Percentiles rank a stretch among this genome's conserved stretches.
Evolutionary conservation across 2,329 filamentous ascomycete species (phyloP).

Genomic region (Boeremia lycopersici): DNA sequence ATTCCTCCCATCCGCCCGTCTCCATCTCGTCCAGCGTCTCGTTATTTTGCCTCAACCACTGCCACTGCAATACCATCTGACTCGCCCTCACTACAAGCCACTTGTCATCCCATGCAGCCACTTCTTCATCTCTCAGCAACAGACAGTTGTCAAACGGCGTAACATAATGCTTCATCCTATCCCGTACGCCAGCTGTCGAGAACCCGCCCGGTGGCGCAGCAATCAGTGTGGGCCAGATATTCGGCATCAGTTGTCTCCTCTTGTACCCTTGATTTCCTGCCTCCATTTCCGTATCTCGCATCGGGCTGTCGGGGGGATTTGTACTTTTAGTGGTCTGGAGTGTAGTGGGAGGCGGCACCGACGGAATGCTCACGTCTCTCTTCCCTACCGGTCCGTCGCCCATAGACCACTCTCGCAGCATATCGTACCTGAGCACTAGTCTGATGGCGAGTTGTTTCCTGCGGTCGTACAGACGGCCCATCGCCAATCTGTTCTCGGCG

Average conservation of each 20-base stretch:
- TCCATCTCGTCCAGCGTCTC: conserved; percentile 34
- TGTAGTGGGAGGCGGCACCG: background rate
- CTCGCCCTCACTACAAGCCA: conserved; percentile 15
- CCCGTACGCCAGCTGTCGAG: conserved; percentile 22
- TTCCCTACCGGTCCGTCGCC: conserved; percentile 4
- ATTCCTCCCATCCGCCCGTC: conserved; percentile 27
- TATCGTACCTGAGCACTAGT: conserved; percentile 36
- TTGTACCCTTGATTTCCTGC: background rate
- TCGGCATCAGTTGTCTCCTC: conserved; percentile 21
- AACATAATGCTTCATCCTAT: conserved; percentile 40
- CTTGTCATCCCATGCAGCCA: conserved; percentile 20
- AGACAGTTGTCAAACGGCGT: conserved; percentile 33
- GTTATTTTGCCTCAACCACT: conserved; percentile 37
- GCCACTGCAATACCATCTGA: conserved; percentile 32
- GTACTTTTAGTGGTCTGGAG: background rate
- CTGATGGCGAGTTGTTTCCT: conserved; percentile 27
- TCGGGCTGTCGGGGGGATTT: background rate
- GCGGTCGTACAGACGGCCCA: conserved; percentile 26
- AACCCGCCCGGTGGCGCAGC: conserved; percentile 23
- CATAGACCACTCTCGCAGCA: conserved; percentile 31
- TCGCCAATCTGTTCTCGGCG: conserved; percentile 24
- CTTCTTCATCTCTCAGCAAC: conserved; percentile 27
- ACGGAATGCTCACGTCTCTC: conserved; percentile 19
- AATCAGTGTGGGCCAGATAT: conserved; percentile 34
- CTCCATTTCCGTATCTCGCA: background rate